These are phyloP conservation scores for Xylaria sp. DNA, from an alignment of 495 filamentous ascomycete species.

Conservation along the genomic window DNA sequence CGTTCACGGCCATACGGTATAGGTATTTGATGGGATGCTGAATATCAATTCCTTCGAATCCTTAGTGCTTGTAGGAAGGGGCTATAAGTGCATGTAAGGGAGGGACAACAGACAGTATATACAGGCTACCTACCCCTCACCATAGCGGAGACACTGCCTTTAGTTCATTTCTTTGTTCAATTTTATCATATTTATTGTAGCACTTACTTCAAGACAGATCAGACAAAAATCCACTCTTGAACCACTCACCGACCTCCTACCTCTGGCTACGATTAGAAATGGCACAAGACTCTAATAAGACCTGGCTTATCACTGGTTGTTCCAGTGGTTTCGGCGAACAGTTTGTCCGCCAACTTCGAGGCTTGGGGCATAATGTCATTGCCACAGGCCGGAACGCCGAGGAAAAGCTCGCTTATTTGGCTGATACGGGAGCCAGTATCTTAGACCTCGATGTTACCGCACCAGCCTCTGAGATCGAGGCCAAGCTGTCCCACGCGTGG, in stretches of 20 bases:
- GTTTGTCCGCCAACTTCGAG: constrained; percentile 50
- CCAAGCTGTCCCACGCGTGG: constrained; percentile 44
- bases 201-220: not conserved
- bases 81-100: not conserved
- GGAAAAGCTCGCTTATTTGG: constrained; percentile 48
- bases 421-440: constrained; percentile 46
- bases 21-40: not conserved
- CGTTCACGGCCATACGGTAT: not conserved
- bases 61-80: not conserved
- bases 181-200: not conserved
- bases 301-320: constrained; percentile 53
- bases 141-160: not conserved
- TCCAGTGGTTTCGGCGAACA: constrained; percentile 53
- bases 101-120: too few species aligned
- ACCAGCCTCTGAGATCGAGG: constrained; percentile 44
- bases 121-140: not conserved
- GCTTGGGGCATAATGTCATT: constrained; percentile 60
- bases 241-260: not conserved
- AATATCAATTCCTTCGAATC: not conserved
- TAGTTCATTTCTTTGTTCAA: not conserved
- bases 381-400: constrained; percentile 56
- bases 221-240: not conserved
- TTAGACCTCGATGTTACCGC: constrained; percentile 57
- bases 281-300: constrained; percentile 26
- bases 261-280: not conserved